Evolutionary conservation across 2,329 filamentous ascomycete species (phyloP), one percentile per base, ranked within the genome.

Genomic region (Alternaria sp.): DNA sequence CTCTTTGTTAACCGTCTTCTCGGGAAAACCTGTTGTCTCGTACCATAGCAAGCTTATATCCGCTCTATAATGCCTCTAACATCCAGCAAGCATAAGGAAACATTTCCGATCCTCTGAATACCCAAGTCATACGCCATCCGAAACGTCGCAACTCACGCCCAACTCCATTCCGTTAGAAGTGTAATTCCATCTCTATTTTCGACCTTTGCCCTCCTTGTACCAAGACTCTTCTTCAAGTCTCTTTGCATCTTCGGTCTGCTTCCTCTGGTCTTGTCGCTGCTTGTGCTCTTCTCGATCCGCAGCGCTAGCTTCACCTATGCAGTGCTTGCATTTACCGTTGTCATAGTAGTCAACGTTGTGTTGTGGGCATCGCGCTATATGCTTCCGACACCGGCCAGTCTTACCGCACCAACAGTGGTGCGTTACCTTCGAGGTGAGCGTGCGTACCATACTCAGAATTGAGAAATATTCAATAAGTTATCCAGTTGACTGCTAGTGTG

Each of bases 321-420:
- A 45, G 7, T 7, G 1, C 15, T 45, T 6, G 43, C 43, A 45
- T 8, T 2, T 8, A 14, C 44, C 44, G 44, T 1, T 46, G 1
- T 0, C 12, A 46, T 45, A 45, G 20, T 45, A 45, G 43, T 45
- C 41, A 44, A 44, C 5, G 2, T 6, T 3, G n/a, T 44, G 41
- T 6, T 12, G 0, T 0, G 1, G 1, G 4, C 41, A 44, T 18
- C 41, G n/a, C 5, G 9, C 1, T 6, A 44, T 5, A 2, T 44
- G 41, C 41, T 44, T 44, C 1, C 41, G 1, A 3, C 41, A 44
- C 43, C 43, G 0, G 11, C 43, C 43, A 3, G 43, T 44, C 43
- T 44, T 0, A 1, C 43, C 43, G 0, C 43, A 44, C 43, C 43
- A 44, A 0, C 43, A 44, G 43, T 44, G 43, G 43, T 44, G 43